Base-by-base conservation (phyloP, 2,329 filamentous ascomycete species). In the Chaetomiaceae sp. region DNA sequence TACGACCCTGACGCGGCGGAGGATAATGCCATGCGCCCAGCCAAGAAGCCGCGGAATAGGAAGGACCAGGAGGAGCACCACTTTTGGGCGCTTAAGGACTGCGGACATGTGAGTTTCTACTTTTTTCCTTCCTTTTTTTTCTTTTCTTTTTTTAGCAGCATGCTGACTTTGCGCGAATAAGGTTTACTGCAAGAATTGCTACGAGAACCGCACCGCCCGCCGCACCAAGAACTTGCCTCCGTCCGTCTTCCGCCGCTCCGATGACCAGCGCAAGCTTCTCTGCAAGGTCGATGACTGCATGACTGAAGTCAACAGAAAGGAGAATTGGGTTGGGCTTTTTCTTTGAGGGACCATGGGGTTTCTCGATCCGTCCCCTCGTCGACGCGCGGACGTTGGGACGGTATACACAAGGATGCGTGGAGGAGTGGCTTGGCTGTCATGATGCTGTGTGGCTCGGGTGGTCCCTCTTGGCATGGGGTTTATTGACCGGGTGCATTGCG, bases 71-170 rank as follows among this genome's bases (percentile, higher is more conserved):
- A 77, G 20, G 91, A 95, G 70, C 85, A 89, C 65, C 88, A 96
- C 64, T 92, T 97, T 58, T 97, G 91, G 91, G 87, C 94, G 1
- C 79, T 94, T 33, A 96, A 91, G 70, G 80, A 80, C 47, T 99
- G 94, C 68, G 94, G 94, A 59, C 94, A 99, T 73, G 94, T 97
- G 79, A 66, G 77, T 68, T 44, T 12, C 25, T 27, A 5, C 5
- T 9, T 33, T 27, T 37, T 37, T 29, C 27, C 19, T 46, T 44
- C 4, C 14, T 9, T 22, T 9, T 8, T 3, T 20, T 7, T 19
- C 1, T 39, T 17, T 42, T 20, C 4, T 43, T 40, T 44, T 25
- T 11, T n/a, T n/a, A n/a, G n/a, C n/a, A n/a, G n/a, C 3, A 23
- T 27, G 33, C n/a, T 17, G 27, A 31, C 27, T 9, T 31, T 3